Base-by-base conservation (phyloP, 495 filamentous ascomycete genomes). In the Penicillium turbatum region DNA sequence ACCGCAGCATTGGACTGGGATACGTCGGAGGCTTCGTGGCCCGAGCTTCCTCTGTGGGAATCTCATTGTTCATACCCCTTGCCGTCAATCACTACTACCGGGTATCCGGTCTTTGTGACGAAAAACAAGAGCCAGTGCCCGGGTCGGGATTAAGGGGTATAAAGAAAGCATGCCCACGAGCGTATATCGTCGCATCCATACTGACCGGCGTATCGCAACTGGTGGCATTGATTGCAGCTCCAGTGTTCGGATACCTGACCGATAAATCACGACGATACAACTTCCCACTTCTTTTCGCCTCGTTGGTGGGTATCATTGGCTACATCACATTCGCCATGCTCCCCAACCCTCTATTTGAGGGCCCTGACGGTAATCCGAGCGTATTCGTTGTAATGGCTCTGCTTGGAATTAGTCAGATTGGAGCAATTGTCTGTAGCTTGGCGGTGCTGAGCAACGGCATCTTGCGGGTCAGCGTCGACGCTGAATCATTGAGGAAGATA, bases 21-120 rank as follows among this genome's bases (percentile, higher is more conserved):
- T 99, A 97, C 60, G 71, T 97, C 0, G 93, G 92, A 51, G 92
- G 92, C 13, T 96, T 99, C 57, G 92, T 97, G 1, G 93, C 95
- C 5, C 84, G 93, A 45, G 89, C 93, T 10, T 96, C 90, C n/a
- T 95, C 91, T 0, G 92, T 99, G 37, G 92, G 86, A 10, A 95
- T 97, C 48, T 92, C 89, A 1, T 76, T 96, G 8, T 99, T 97
- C 72, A 85, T 99, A 44, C 95, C 93, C 5, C 78, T 99, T 5
- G 92, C 84, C 55, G 82, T 96, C 53, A 97, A 99, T 62, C 78
- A 85, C 35, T 96, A 90, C 67, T 98, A 92, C 68, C 85, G 90
- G 41, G 70, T 66, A n/a, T 84, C 86, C 43, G 91, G 90, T 6
- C 82, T 86, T 42, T 98, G 93, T 72, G 70, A 79, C 42, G 82